Base-by-base conservation (phyloP, 169 alveolate genomes). In the Eimeria falciformis region DNA sequence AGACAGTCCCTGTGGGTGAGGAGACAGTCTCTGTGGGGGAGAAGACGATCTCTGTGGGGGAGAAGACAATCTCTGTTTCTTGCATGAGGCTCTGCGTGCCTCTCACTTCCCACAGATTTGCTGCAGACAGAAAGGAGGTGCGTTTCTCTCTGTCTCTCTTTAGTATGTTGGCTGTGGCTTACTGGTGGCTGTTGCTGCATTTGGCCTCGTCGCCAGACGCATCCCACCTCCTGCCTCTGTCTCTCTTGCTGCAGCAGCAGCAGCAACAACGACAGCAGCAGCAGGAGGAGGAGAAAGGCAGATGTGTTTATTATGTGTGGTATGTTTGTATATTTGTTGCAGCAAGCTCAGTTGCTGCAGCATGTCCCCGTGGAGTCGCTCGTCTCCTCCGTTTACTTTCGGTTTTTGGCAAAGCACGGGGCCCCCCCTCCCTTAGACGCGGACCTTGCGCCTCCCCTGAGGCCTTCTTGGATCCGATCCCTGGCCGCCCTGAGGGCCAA, bases 291-390 rank as follows among this genome's bases (percentile, higher is more conserved):
- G 7, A 50, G 7, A 7, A 7, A 50, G 62, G 71, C 21, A 27
- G 71, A 21, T 21, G 71, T 21, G 9, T 7, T 27, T 58, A 9
- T 21, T 21, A 27, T 27, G 71, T 5, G 25, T 27, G 71, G n/a
- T n/a, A n/a, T n/a, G n/a, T n/a, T n/a, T n/a, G n/a, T n/a, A n/a
- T n/a, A n/a, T n/a, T 14, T 50, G 58, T 14, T 50, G 71, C 71
- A 58, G 71, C 71, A 58, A 5, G 27, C 7, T 7, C 71, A 14
- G 71, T 21, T 58, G 71, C 71, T 58, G 71, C 71, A 58, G 71
- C 71, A 58, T 5, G 25, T 27, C 71, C 71, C 71, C 71, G 71
- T 58, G 71, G 71, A 58, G 71, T 58, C 33, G 33, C 18, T 58
- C 33, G 71, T 58, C 71, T 9, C 71, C 5, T n/a, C 71, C 9